These are phyloP conservation scores for Termitomyces sp. DNA, from an alignment of 768 basidiomycete genomes.

Conservation along the genomic window DNA sequence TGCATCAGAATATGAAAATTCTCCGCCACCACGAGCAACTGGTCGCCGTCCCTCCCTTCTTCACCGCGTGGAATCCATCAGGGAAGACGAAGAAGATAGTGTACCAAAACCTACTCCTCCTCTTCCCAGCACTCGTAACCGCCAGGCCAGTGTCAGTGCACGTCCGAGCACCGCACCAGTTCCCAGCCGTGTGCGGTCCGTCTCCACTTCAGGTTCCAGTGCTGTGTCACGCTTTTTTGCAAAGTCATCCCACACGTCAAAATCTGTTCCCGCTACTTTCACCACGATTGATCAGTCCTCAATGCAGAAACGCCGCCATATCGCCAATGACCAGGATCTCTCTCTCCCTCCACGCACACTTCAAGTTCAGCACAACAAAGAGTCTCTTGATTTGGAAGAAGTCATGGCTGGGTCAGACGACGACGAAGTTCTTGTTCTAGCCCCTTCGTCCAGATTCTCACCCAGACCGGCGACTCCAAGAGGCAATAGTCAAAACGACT, in stretches of 20 bases:
- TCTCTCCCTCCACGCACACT: constrained; percentile 46
- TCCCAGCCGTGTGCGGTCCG: constrained; percentile 31
- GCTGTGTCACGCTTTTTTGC: constrained; percentile 20
- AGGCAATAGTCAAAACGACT: constrained; percentile 24
- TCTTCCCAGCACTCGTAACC: constrained; percentile 25
- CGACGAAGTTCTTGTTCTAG: constrained; percentile 29
- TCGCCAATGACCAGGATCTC: constrained; percentile 20
- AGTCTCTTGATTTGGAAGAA: constrained; percentile 72
- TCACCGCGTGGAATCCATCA: constrained; percentile 53
- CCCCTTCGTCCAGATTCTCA: constrained; percentile 15
- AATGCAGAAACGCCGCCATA: constrained; percentile 22
- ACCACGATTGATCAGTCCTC: constrained; percentile 19
- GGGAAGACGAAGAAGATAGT: constrained; percentile 59
- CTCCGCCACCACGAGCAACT: constrained; percentile 23
- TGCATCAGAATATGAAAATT: constrained; percentile 27
- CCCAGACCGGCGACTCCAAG: constrained; percentile 15
- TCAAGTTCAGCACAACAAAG: constrained; percentile 48
- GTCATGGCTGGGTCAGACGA: constrained; percentile 67
- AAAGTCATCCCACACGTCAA: constrained; percentile 23
- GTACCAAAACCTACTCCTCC: constrained; percentile 21
- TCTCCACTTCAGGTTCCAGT: constrained; percentile 29
- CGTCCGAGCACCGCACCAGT: constrained; percentile 27
- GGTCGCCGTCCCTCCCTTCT: constrained; percentile 39
- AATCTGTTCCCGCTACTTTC: constrained; percentile 24
- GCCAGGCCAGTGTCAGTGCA: constrained; percentile 41